These are phyloP conservation scores for Nyctanthes arbortristis DNA, from an alignment of 257 asterid genomes.

Conservation along the genomic window DNA sequence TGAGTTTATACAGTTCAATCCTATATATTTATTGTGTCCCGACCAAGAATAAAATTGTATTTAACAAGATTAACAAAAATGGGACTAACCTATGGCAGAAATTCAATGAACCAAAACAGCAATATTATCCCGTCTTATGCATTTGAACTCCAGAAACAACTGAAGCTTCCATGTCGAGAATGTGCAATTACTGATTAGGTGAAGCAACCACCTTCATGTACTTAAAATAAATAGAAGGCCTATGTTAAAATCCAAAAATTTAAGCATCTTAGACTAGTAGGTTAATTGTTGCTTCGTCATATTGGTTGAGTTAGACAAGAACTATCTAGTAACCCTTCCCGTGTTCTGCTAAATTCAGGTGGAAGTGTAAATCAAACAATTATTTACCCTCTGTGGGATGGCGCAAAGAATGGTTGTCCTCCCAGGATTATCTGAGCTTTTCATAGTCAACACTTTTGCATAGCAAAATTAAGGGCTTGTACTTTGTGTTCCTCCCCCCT, in stretches of 20 bases:
- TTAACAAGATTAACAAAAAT: too few species aligned
- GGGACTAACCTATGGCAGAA: neutral
- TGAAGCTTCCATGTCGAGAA: neutral
- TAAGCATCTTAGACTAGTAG: neutral
- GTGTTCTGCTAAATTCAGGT: neutral
- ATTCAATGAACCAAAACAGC: neutral
- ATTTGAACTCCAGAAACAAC: neutral
- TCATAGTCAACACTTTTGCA: neutral
- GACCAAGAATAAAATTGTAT: neutral
- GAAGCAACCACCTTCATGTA: neutral
- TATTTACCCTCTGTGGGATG: neutral
- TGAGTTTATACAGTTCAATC: neutral
- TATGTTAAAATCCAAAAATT: neutral
- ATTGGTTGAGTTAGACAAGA: neutral
- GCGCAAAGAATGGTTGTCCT: neutral
- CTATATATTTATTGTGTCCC: neutral
- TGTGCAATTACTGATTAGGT: neutral
- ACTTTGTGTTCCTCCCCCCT: too few species aligned
- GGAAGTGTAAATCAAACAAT: neutral
- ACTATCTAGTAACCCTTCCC: neutral
- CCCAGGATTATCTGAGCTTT: neutral
- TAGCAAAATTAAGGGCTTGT: too few species aligned
- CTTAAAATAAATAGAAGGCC: neutral
- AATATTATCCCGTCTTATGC: neutral
- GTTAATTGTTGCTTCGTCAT: neutral